phyloP scores from a whole-genome alignment of 176 grass and related monocot genomes.

The Luzula sylvatica region DNA sequence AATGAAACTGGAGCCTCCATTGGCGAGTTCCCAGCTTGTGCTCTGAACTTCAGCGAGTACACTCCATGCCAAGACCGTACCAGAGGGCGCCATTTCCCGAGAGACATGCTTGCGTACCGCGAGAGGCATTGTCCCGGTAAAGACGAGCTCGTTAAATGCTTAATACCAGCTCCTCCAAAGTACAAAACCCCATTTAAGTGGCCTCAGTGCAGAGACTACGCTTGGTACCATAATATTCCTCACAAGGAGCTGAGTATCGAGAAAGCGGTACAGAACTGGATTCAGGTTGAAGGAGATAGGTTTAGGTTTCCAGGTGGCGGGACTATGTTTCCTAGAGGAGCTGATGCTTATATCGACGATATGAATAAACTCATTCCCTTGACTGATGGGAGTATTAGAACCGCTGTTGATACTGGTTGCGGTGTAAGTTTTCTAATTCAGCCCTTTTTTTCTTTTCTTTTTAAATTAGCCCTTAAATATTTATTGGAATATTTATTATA shows the following conservation, averaged over 20 bases:
- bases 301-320: conserved; percentile 92
- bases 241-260: conserved; percentile 98
- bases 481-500: conserved; percentile 22
- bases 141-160: conserved; percentile 62
- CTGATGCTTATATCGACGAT: conserved; percentile 81
- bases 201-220: conserved; percentile 73
- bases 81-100: conserved; percentile 49
- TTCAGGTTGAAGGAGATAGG: conserved; percentile 66
- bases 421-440: conserved; percentile 35
- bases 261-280: conserved; percentile 97
- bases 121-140: conserved; percentile 75
- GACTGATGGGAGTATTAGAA: conserved; percentile 71
- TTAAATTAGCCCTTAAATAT: conserved; percentile 5
- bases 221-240: conserved; percentile 89
- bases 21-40: conserved; percentile 44
- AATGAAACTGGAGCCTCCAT: conserved; percentile 1
- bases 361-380: conserved; percentile 65
- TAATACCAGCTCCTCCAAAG: conserved; percentile 63
- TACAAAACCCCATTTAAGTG: conserved; percentile 73
- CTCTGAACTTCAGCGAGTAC: conserved; percentile 79
- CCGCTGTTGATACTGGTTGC: conserved; percentile 76
- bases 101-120: conserved; percentile 68
- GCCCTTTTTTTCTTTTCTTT: not conserved
- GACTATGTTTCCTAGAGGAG: conserved; percentile 73
- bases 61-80: conserved; percentile 75